Evolutionary conservation across 2,329 filamentous ascomycete genomes (phyloP), one percentile per base, ranked within the genome.

Genomic region (Colletotrichum paranaense): DNA sequence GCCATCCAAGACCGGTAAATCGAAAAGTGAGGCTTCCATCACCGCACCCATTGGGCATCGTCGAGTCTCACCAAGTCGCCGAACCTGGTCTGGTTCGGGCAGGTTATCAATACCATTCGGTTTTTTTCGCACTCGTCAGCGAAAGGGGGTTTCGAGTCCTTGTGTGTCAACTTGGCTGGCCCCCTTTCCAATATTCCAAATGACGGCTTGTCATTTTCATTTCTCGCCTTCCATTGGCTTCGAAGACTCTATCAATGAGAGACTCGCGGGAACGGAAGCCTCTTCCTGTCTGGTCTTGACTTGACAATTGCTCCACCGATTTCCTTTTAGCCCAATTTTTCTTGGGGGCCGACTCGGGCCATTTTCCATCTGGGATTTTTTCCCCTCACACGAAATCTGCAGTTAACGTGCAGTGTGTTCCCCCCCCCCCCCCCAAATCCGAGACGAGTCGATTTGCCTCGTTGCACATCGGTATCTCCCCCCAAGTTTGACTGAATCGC

Each of bases 21-120:
- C 64, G 60, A 60, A 69, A 70, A 70, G 60, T 73, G 60, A 73
- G 71, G 67, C 71, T 73, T 69, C 55, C 42, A 66, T 28, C 53
- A 60, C 59, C 6, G 5, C 38, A 59, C 49, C 32, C 56, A 74
- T 74, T 74, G 72, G 72, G 72, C 68, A 74, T 72, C 67, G 56
- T 56, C 59, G 22, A 71, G 70, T 71, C 68, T 74, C 67, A 67
- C 49, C 62, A 30, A 28, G 22, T 32, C 65, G 66, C 70, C 67
- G 70, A 68, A 65, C 59, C 60, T n/a, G 55, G 52, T 49, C 56
- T 66, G 55, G 52, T 32, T 49, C 52, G 46, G 22, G 52, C 55
- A 56, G 56, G 22, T 38, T 42, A 32, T 52, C 49, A 65, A 16
- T 49, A 19, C 46, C 42, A 28, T 12, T 59, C 60, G 26, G 42